phyloP scores from a whole-genome alignment of 192 early-diverging fungal genomes.

The Coemansia sp. region DNA sequence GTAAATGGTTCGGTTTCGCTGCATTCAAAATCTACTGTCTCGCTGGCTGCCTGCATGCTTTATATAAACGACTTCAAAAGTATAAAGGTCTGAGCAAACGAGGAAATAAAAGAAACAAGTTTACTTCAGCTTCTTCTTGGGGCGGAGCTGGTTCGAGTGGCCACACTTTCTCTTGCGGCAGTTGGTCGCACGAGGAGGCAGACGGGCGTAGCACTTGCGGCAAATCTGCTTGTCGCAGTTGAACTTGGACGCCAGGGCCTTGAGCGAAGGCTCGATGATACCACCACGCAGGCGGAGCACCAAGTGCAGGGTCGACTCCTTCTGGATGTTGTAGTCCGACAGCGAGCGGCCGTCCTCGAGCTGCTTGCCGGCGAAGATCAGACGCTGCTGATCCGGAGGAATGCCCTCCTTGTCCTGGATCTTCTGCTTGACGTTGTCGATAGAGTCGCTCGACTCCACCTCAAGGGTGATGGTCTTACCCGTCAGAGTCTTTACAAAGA shows the following conservation, averaged over 20 bases:
- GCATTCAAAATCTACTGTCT: background rate
- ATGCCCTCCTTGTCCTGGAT: constrained; percentile 89
- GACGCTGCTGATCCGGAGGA: constrained; percentile 80
- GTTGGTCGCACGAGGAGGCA: constrained; percentile 99
- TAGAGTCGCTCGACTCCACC: constrained; percentile 84
- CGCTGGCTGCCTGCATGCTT: background rate
- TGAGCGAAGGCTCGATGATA: constrained; percentile 98
- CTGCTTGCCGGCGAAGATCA: constrained; percentile 96
- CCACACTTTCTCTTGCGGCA: constrained; percentile 99
- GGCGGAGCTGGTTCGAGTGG: constrained; percentile 98
- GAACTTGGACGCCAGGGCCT: constrained; percentile 98
- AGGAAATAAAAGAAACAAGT: constrained; percentile 17
- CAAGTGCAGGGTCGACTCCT: constrained; percentile 98
- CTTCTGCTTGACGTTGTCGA: constrained; percentile 82
- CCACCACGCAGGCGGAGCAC: constrained; percentile 96
- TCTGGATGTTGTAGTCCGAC: constrained; percentile 99
- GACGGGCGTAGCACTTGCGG: constrained; percentile 99
- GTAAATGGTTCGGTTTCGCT: too few relatives aligned
- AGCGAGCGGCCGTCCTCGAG: constrained; percentile 98
- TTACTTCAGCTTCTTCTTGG: constrained; percentile 99
- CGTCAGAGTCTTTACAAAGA: constrained; percentile 86
- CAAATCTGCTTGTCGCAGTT: constrained; percentile 99
- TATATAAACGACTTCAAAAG: constrained; percentile 9
- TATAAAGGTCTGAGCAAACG: constrained; percentile 11
- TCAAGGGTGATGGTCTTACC: constrained; percentile 87